Conservation (phyloP, 345 rosid genomes). For the Tarenaya hassleriana region DNA sequence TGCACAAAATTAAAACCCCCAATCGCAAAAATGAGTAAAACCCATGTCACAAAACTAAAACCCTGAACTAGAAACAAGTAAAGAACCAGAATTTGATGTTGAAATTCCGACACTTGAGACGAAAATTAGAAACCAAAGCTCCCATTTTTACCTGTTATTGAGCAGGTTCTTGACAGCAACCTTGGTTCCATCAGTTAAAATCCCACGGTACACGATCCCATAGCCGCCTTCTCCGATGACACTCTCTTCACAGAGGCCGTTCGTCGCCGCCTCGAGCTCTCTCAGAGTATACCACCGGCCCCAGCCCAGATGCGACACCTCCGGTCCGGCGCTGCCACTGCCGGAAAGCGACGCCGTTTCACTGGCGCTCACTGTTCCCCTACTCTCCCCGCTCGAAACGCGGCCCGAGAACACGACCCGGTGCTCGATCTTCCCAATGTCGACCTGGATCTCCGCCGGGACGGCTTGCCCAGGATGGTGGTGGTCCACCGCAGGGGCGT, state of each 20-base stretch:
- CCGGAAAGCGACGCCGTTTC: constrained; percentile 55
- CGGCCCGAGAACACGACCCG: constrained; percentile 74
- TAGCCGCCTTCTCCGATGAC: constrained; percentile 98
- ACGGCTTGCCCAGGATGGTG: constrained; percentile 35
- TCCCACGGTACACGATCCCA: constrained; percentile 83
- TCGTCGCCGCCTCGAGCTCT: constrained; percentile 83
- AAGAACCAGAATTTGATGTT: not conserved
- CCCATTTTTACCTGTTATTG: constrained; percentile 59
- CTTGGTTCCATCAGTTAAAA: constrained; percentile 67
- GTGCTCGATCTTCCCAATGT: constrained; percentile 82
- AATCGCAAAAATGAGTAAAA: not conserved
- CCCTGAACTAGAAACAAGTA: constrained; percentile 2
- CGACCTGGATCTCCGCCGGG: constrained; percentile 82
- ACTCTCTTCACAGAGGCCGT: constrained; percentile 78
- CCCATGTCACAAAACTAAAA: not conserved
- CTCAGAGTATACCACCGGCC: constrained; percentile 91
- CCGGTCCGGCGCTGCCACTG: constrained; percentile 68
- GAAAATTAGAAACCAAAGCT: not conserved
- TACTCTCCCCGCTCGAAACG: constrained; percentile 71
- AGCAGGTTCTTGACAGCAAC: constrained; percentile 89
- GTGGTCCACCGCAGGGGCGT: constrained; percentile 31
- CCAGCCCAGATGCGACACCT: constrained; percentile 97
- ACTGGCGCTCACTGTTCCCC: constrained; percentile 56
- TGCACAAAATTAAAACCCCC: not conserved
- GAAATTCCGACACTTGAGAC: not conserved